phyloP scores from a whole-genome alignment of 2,329 filamentous ascomycete genomes.

The Aspergillus ruber region DNA sequence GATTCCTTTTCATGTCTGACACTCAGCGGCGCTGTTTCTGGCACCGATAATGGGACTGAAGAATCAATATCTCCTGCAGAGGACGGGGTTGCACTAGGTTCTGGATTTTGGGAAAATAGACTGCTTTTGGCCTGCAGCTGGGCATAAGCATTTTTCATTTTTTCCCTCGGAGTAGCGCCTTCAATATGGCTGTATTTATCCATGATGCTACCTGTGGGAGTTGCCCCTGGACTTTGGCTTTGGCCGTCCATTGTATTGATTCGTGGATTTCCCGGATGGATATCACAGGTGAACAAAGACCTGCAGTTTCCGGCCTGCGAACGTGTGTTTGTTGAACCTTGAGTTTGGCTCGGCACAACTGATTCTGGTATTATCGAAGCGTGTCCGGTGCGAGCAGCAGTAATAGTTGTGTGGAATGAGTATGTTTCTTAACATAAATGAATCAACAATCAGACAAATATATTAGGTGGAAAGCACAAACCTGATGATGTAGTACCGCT shows the following conservation, averaged over 20 bases:
- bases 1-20: slow-evolving; percentile 27
- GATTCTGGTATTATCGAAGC: slow-evolving; percentile 6
- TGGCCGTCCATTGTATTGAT: slow-evolving; percentile 15
- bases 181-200: slow-evolving; percentile 22
- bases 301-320: not conserved
- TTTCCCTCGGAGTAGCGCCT: slow-evolving; percentile 25
- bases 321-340: not conserved
- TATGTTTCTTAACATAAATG: not conserved
- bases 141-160: slow-evolving; percentile 24
- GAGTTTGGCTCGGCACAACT: not conserved
- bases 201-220: slow-evolving; percentile 16
- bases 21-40: slow-evolving; percentile 30
- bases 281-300: not conserved
- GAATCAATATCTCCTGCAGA: slow-evolving; percentile 36
- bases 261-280: not conserved
- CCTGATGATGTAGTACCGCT: not conserved
- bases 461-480: not conserved
- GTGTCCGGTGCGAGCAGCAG: not conserved
- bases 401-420: not conserved
- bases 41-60: slow-evolving; percentile 18
- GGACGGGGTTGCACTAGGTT: slow-evolving; percentile 35
- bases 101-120: slow-evolving; percentile 12
- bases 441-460: not conserved
- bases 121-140: slow-evolving; percentile 19
- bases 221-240: slow-evolving; percentile 7